Percentiles rank a stretch among this genome's conserved stretches.
These are phyloP conservation scores for Fusarium sp. DNA, from an alignment of 2,329 filamentous ascomycete genomes.

Conservation along the genomic window DNA sequence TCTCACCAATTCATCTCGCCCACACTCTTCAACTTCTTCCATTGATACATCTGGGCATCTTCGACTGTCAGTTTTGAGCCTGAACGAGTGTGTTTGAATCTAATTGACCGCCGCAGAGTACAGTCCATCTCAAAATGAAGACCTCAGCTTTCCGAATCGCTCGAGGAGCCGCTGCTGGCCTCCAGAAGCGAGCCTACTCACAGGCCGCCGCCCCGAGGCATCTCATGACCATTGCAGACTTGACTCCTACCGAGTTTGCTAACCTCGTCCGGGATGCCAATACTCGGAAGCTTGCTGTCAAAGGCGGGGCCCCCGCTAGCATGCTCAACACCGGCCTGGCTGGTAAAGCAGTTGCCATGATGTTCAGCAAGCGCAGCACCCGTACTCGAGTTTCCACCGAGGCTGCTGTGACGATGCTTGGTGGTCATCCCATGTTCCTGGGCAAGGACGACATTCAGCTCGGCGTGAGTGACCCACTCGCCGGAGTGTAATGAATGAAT, in stretches of 20 bases:
- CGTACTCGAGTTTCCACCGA: constrained; percentile 95
- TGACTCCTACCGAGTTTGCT: constrained; percentile 84
- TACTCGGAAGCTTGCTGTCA: constrained; percentile 82
- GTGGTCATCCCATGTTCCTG: constrained; percentile 96
- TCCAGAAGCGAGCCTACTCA: constrained; percentile 63
- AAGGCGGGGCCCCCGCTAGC: constrained; percentile 71
- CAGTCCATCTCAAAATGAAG: constrained; percentile 52
- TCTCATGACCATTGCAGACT: constrained; percentile 91
- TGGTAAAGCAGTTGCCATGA: constrained; percentile 90
- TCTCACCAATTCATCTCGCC: no score
- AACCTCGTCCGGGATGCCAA: constrained; percentile 88
- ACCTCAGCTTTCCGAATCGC: constrained; percentile 52
- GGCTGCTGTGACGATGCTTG: constrained; percentile 88
- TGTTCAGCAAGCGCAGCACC: constrained; percentile 97
- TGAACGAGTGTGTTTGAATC: background rate
- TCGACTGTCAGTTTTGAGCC: constrained; percentile 9
- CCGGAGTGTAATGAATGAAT: no score
- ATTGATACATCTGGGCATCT: constrained; percentile 13
- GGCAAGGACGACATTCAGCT: constrained; percentile 97
- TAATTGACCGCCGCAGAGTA: background rate
- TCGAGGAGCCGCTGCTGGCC: constrained; percentile 53
- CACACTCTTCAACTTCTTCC: constrained; percentile 4
- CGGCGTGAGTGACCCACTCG: constrained; percentile 70
- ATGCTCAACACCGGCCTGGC: constrained; percentile 74
- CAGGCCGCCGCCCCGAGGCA: constrained; percentile 75